These are phyloP conservation scores for Acacia crassicarpa DNA, from an alignment of 306 rosid species.

Conservation along the genomic window DNA sequence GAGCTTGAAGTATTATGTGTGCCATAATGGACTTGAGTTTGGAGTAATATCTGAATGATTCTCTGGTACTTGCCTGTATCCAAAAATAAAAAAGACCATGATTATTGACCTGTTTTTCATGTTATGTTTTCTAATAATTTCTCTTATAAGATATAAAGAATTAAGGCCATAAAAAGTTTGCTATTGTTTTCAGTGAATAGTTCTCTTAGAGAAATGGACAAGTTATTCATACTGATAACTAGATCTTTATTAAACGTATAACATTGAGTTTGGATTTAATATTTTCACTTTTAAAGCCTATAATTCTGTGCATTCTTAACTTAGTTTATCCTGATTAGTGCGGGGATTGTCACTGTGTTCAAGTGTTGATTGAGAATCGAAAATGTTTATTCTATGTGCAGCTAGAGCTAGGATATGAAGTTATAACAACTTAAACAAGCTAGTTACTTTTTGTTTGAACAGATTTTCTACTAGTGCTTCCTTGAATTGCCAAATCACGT, in stretches of 20 bases:
- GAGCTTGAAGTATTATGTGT: not conserved
- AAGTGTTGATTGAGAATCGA: not conserved
- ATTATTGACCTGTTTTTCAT: constrained; percentile 17
- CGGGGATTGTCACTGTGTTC: not conserved
- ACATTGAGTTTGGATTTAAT: not conserved
- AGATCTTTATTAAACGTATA: not conserved
- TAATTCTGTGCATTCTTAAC: not conserved
- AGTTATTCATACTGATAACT: not conserved
- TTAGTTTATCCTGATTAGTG: not conserved
- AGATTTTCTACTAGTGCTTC: too few relatives aligned
- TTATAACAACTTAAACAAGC: too few relatives aligned
- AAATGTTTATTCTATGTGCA: not conserved
- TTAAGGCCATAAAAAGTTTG: not conserved
- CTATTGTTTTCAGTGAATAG: not conserved
- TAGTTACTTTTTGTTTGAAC: too few relatives aligned
- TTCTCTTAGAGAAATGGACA: not conserved
- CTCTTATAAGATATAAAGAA: not conserved
- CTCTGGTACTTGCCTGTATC: constrained; percentile 45
- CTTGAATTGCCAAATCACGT: too few relatives aligned
- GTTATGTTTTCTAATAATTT: not conserved
- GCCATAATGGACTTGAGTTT: constrained; percentile 89
- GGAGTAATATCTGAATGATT: constrained; percentile 46
- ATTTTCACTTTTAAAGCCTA: not conserved
- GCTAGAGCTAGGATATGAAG: not conserved
- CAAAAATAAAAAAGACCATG: not conserved